Percentiles rank a stretch among this genome's conserved stretches.
Conservation (phyloP, 2,329 filamentous ascomycete genomes). For the Uncinocarpus reesii region DNA sequence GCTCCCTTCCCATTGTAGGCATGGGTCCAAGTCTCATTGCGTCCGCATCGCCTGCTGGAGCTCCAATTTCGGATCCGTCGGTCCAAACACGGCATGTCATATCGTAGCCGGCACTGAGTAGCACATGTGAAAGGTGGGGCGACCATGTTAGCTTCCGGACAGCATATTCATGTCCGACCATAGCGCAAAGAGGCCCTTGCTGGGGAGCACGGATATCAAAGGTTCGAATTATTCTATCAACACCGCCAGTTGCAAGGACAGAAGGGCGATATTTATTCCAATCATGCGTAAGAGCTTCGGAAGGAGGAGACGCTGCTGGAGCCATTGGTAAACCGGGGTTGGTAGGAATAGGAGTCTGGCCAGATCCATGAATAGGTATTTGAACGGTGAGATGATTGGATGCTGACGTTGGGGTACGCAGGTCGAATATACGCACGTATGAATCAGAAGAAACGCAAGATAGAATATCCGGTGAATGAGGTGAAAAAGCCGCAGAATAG, state of each 20-base stretch:
- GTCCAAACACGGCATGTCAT: conserved; percentile 96
- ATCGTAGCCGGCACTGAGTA: conserved; percentile 88
- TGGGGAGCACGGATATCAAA: conserved; percentile 77
- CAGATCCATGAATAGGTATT: conserved; percentile 69
- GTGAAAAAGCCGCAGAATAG: conserved; percentile 84
- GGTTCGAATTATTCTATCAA: conserved; percentile 75
- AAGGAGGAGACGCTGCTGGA: conserved; percentile 45
- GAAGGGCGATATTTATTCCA: conserved; percentile 96
- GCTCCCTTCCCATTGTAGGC: conserved; percentile 51
- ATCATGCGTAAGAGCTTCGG: conserved; percentile 85
- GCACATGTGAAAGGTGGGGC: conserved; percentile 78
- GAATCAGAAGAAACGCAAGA: conserved; percentile 84
- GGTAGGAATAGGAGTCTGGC: conserved; percentile 39
- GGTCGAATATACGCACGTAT: conserved; percentile 80
- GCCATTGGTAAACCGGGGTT: conserved; percentile 27
- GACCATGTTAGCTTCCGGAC: conserved; percentile 81
- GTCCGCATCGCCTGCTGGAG: conserved; percentile 27
- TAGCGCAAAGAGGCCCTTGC: conserved; percentile 59
- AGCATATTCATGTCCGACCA: conserved; percentile 85
- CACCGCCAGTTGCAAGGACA: conserved; percentile 76
- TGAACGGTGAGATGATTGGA: conserved; percentile 76
- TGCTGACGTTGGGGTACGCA: conserved; percentile 73
- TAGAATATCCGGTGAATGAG: conserved; percentile 73
- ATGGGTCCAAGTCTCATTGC: conserved; percentile 33
- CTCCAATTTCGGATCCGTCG: conserved; percentile 51